Percentiles rank a stretch among this genome's conserved stretches.
These are phyloP conservation scores for Pouteria glomerata DNA, from an alignment of 148 eudicot genomes.

Conservation along the genomic window DNA sequence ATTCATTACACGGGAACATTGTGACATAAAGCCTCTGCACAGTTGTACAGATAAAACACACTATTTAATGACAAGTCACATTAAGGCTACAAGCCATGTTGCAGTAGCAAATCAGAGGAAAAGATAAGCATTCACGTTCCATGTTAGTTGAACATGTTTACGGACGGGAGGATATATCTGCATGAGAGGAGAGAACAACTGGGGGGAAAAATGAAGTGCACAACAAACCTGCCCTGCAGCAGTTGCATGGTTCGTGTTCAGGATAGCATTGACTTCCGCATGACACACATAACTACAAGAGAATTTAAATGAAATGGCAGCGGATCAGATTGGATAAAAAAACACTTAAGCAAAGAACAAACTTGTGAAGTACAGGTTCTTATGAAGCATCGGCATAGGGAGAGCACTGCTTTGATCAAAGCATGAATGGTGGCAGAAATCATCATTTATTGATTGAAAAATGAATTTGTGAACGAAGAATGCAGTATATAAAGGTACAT, in stretches of 20 bases:
- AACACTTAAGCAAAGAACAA: not conserved
- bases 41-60: not conserved
- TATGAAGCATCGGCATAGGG: not conserved
- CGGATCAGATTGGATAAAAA: not conserved
- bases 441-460: not conserved
- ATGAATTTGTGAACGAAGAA: not conserved
- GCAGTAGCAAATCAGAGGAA: not conserved
- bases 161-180: not conserved
- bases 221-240: conserved; percentile 79
- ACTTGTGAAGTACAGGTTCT: not conserved
- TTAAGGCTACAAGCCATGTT: not conserved
- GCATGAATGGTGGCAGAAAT: not conserved
- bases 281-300: conserved; percentile 83
- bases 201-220: not conserved
- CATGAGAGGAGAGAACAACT: not conserved
- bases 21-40: conserved; percentile 91
- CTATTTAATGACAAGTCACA: not conserved
- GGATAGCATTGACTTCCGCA: conserved; percentile 94
- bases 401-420: not conserved
- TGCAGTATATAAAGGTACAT: not conserved
- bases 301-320: not conserved
- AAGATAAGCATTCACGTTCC: not conserved
- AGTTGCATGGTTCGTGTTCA: conserved; percentile 93
- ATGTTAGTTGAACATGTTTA: not conserved
- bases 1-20: conserved; percentile 97